phyloP scores from a whole-genome alignment of 768 basidiomycete species.

The Suillus subluteus region DNA sequence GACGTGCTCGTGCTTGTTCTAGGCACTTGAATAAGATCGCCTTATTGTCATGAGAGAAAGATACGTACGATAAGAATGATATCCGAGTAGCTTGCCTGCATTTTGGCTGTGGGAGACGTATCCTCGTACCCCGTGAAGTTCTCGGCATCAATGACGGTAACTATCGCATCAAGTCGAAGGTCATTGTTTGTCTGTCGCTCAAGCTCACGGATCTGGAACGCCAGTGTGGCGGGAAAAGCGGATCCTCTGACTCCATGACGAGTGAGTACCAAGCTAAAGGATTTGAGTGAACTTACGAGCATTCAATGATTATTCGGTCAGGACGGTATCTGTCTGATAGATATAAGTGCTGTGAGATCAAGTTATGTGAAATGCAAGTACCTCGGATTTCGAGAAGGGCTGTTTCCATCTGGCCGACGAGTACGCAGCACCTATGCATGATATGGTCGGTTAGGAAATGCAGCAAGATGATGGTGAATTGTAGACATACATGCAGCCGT shows the following conservation, averaged over 20 bases:
- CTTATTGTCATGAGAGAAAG: not conserved
- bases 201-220: constrained; percentile 91
- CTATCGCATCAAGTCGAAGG: constrained; percentile 85
- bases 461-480: not conserved
- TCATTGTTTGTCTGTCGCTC: constrained; percentile 77
- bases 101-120: constrained; percentile 86
- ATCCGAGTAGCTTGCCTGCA: constrained; percentile 96
- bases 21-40: constrained; percentile 14
- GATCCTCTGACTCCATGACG: constrained; percentile 63
- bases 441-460: not conserved
- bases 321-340: constrained; percentile 75
- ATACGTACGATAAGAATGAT: constrained; percentile 77
- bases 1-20: constrained; percentile 93
- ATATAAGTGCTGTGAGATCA: not conserved
- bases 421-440: constrained; percentile 77
- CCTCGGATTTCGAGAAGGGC: constrained; percentile 89
- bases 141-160: constrained; percentile 90
- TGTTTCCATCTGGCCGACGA: constrained; percentile 93
- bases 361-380: constrained; percentile 29
- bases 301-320: constrained; percentile 94
- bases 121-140: constrained; percentile 95
- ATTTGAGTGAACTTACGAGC: constrained; percentile 64
- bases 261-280: constrained; percentile 5
- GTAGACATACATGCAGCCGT: constrained; percentile 83
- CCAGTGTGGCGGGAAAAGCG: constrained; percentile 93